A percentile compares a stretch with the other conserved stretches of the same genome.
Conservation (phyloP, 805 yeast species). For the Metschnikowia noctiluminum region DNA sequence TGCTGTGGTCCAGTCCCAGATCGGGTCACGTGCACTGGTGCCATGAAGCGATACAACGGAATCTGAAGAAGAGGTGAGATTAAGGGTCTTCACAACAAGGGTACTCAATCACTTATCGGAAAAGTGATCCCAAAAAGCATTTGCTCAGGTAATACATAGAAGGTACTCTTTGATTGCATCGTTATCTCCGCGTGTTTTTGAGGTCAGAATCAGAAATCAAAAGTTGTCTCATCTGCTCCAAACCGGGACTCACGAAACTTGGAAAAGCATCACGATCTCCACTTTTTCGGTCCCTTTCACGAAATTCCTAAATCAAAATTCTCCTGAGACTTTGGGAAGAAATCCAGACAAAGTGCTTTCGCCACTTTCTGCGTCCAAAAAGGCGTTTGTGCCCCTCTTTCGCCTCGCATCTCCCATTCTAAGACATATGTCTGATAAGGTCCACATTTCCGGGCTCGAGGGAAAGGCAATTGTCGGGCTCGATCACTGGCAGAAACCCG, state of each 20-base stretch:
- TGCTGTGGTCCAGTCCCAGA: too few species aligned
- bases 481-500: slow-evolving; percentile 70
- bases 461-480: slow-evolving; percentile 64
- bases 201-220: too few species aligned
- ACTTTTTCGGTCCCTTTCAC: neutral
- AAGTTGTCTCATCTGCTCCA: too few species aligned
- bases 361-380: slow-evolving; percentile 2
- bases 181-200: too few species aligned
- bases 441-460: slow-evolving; percentile 53
- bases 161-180: too few species aligned
- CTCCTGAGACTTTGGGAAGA: neutral
- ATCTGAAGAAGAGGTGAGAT: neutral
- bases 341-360: slow-evolving; percentile 13
- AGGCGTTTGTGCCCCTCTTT: slow-evolving; percentile 12
- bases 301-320: neutral
- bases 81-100: too few species aligned
- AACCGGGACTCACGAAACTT: too few species aligned
- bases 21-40: slow-evolving; percentile 8
- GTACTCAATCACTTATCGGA: too few species aligned
- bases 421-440: slow-evolving; percentile 30
- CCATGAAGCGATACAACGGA: neutral
- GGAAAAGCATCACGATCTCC: too few species aligned
- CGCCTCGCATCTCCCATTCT: slow-evolving; percentile 1
- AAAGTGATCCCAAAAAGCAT: too few species aligned
- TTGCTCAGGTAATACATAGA: too few species aligned